Evolutionary conservation across 2,329 filamentous ascomycete species (phyloP).

Genomic region (Aspergillus ruber): DNA sequence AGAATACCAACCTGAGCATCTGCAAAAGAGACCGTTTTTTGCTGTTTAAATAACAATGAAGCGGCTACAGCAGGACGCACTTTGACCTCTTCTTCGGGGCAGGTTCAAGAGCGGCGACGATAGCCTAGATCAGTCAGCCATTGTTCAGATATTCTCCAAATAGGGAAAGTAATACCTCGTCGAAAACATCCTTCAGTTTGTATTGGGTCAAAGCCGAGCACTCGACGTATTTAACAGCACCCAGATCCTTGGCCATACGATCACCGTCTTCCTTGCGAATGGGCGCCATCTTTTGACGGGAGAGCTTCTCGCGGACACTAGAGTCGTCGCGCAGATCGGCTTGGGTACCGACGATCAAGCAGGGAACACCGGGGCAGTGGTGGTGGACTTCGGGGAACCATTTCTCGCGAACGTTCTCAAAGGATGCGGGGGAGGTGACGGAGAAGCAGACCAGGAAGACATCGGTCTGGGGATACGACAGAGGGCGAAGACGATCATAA

Average conservation of each 20-base stretch:
- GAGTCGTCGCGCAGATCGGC: constrained; percentile 89
- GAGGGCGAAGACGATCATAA: constrained; percentile 92
- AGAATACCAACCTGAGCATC: constrained; percentile 8
- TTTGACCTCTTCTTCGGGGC: constrained; percentile 72
- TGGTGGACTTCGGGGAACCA: constrained; percentile 99
- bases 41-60: neutral
- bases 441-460: constrained; percentile 99
- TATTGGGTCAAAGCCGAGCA: constrained; percentile 97
- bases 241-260: constrained; percentile 93
- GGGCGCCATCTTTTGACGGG: constrained; percentile 93
- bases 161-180: constrained; percentile 66
- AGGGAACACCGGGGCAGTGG: constrained; percentile 95
- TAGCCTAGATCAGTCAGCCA: constrained; percentile 55
- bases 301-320: constrained; percentile 80
- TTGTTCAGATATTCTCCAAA: neutral
- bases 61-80: constrained; percentile 61
- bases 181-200: constrained; percentile 98
- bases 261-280: constrained; percentile 91
- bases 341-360: constrained; percentile 95
- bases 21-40: constrained; percentile 3
- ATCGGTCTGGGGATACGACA: constrained; percentile 97
- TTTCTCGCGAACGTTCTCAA: constrained; percentile 98
- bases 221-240: constrained; percentile 97
- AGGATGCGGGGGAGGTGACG: constrained; percentile 92
- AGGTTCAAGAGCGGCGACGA: constrained; percentile 89